Percentiles rank a stretch among this genome's conserved stretches.
Evolutionary conservation across 2,329 filamentous ascomycete species (phyloP).

Genomic region (Trichoderma brevicompactum): DNA sequence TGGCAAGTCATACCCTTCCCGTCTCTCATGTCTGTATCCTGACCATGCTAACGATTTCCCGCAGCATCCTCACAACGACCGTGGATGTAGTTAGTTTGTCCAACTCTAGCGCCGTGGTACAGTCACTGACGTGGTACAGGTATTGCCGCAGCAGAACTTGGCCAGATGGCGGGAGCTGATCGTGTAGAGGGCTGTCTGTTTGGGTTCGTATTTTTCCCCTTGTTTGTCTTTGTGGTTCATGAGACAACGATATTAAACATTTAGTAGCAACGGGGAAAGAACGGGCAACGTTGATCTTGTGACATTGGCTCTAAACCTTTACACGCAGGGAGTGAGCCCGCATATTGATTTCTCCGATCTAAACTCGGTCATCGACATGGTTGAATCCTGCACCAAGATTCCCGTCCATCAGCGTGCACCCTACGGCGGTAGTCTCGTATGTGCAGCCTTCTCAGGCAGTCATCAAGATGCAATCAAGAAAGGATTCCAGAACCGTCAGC

Average conservation of each 20-base stretch:
- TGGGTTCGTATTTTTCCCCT: constrained; percentile 3
- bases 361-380: constrained; percentile 14
- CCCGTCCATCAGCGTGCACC: constrained; percentile 18
- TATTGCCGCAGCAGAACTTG: constrained; percentile 18
- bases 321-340: constrained; percentile 16
- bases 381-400: constrained; percentile 19
- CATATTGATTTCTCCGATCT: constrained; percentile 11
- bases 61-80: constrained; percentile 18
- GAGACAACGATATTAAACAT: not conserved
- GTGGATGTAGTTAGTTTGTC: constrained; percentile 18
- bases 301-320: constrained; percentile 14
- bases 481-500: constrained; percentile 11
- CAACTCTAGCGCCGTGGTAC: not conserved
- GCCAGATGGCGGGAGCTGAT: constrained; percentile 18
- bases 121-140: constrained; percentile 6
- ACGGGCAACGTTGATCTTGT: constrained; percentile 19
- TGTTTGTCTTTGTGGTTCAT: not conserved
- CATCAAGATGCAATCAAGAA: constrained; percentile 21
- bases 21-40: not conserved
- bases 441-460: constrained; percentile 18
- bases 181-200: constrained; percentile 18
- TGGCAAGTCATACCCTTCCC: not conserved
- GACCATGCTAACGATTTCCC: not conserved
- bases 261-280: constrained; percentile 10
- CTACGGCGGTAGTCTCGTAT: constrained; percentile 11